phyloP scores from a whole-genome alignment of 129 eudicot genomes.

The Pittosporum tobira region DNA sequence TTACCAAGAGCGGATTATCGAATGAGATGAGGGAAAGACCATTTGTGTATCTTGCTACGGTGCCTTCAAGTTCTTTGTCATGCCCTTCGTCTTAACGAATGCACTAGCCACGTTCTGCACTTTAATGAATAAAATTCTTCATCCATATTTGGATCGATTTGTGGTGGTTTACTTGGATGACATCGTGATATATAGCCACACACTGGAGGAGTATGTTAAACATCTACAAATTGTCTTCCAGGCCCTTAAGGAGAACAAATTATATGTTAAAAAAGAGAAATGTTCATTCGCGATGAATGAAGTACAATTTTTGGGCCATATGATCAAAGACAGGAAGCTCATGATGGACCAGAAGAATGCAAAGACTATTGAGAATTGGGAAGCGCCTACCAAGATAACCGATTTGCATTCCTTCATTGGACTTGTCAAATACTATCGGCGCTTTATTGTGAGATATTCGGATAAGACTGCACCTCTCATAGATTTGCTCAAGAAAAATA shows the following conservation, averaged over 20 bases:
- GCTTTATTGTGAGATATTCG: not conserved
- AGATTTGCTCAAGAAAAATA: not conserved
- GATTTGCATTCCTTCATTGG: not conserved
- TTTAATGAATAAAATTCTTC: too few relatives aligned
- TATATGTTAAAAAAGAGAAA: constrained; percentile 15
- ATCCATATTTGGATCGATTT: constrained; percentile 5
- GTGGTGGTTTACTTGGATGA: constrained; percentile 11
- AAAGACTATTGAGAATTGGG: not conserved
- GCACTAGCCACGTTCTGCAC: too few relatives aligned
- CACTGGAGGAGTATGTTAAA: not conserved
- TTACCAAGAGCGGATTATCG: constrained; percentile 4
- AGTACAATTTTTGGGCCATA: constrained; percentile 9
- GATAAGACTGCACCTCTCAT: not conserved
- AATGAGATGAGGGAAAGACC: constrained; percentile 14
- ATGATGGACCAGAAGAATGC: constrained; percentile 11
- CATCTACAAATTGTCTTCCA: not conserved
- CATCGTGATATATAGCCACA: constrained; percentile 1
- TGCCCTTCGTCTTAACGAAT: constrained; percentile 2
- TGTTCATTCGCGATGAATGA: constrained; percentile 4
- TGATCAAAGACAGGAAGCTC: not conserved
- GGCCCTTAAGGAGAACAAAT: not conserved
- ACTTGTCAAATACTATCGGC: constrained; percentile 8
- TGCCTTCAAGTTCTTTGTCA: constrained; percentile 9
- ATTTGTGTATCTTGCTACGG: too few relatives aligned
- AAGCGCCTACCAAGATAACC: not conserved